Evolutionary conservation across 331 rosid species (phyloP).

Genomic region (Saraca asoca): DNA sequence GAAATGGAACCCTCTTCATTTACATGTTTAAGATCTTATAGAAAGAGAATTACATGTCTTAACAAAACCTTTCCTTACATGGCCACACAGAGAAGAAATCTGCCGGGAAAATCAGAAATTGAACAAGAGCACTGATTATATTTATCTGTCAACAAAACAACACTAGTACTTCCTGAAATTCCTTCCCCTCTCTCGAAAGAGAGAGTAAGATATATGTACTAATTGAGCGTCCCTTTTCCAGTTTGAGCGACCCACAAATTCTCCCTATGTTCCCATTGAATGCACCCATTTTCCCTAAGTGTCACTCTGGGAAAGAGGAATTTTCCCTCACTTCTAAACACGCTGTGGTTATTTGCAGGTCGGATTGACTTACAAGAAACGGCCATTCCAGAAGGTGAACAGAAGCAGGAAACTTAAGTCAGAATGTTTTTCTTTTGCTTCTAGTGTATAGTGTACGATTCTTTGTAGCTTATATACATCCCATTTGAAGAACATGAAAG

Average conservation of each 20-base stretch:
- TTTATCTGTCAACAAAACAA: not conserved
- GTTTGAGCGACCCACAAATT: too few species aligned
- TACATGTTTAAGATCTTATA: not conserved
- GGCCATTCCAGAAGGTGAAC: constrained; percentile 73
- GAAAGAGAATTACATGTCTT: not conserved
- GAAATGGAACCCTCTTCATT: not conserved
- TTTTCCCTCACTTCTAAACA: constrained; percentile 22
- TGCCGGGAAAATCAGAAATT: not conserved
- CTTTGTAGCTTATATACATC: constrained; percentile 19
- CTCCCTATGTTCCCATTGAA: too few species aligned
- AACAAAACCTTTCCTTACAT: not conserved
- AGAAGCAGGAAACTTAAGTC: constrained; percentile 51
- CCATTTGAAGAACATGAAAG: constrained; percentile 6
- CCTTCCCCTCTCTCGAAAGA: too few species aligned
- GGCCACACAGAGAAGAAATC: not conserved
- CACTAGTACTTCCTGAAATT: too few species aligned
- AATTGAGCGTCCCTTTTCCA: too few species aligned
- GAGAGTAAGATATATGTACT: too few species aligned
- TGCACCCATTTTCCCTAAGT: too few species aligned
- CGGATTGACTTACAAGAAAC: constrained; percentile 80
- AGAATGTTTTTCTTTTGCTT: constrained; percentile 27
- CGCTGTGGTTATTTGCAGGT: constrained; percentile 48
- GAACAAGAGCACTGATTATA: not conserved
- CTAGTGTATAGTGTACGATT: constrained; percentile 35
- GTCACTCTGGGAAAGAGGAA: constrained; percentile 19